These are phyloP conservation scores for Fabrea salina DNA, from an alignment of 169 alveolate genomes.

Conservation along the genomic window DNA sequence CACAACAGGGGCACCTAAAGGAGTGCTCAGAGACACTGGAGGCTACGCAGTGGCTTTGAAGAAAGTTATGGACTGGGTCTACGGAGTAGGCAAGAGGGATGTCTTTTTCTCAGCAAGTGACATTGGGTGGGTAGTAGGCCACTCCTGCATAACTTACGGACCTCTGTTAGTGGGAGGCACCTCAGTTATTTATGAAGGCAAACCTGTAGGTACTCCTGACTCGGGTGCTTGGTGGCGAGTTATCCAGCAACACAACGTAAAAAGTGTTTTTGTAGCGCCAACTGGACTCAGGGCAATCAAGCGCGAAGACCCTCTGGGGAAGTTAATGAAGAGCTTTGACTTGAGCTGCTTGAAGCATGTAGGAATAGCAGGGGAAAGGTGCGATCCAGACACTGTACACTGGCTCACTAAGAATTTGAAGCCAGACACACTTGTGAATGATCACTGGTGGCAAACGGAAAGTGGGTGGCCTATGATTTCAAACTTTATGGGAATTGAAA, in stretches of 20 bases:
- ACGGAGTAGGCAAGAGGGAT: conserved; percentile 69
- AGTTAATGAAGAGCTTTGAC: conserved; percentile 56
- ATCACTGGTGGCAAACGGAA: conserved; percentile 88
- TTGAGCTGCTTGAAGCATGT: conserved; percentile 62
- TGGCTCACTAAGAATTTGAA: conserved; percentile 73
- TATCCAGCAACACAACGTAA: conserved; percentile 67
- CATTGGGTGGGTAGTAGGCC: conserved; percentile 90
- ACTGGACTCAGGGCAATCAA: conserved; percentile 85
- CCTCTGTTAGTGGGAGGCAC: conserved; percentile 83
- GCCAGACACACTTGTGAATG: conserved; percentile 60
- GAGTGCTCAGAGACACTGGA: conserved; percentile 82
- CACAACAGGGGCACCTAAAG: conserved; percentile 87
- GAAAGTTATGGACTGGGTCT: conserved; percentile 72
- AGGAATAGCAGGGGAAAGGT: conserved; percentile 87
- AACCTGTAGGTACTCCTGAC: conserved; percentile 78
- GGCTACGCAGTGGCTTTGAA: conserved; percentile 72
- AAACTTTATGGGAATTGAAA: conserved; percentile 57
- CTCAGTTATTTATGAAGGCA: conserved; percentile 83
- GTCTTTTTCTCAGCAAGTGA: conserved; percentile 77
- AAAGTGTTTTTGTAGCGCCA: conserved; percentile 80
- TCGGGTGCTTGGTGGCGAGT: conserved; percentile 82
- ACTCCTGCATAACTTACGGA: conserved; percentile 82
- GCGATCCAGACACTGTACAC: conserved; percentile 82
- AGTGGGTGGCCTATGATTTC: conserved; percentile 86
- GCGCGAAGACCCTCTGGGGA: conserved; percentile 83